These are phyloP conservation scores for Amanita molliuscula DNA, from an alignment of 768 basidiomycete genomes.

Conservation along the genomic window DNA sequence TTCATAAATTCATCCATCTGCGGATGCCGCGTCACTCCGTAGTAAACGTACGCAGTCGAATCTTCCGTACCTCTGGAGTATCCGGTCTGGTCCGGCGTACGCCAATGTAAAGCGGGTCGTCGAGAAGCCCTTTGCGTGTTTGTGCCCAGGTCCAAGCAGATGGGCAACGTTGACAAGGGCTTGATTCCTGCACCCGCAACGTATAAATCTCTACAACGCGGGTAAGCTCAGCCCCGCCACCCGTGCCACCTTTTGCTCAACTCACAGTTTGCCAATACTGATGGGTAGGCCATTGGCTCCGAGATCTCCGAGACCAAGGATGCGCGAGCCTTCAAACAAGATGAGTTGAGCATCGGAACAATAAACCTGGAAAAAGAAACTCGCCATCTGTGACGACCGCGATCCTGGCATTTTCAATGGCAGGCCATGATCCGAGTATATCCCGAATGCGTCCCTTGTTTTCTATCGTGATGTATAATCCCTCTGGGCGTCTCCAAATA, in stretches of 20 bases:
- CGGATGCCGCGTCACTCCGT: not conserved
- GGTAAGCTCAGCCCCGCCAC: not conserved
- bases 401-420: conserved; percentile 39
- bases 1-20: conserved; percentile 70
- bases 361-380: conserved; percentile 15
- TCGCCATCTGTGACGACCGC: conserved; percentile 71
- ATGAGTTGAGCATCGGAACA: conserved; percentile 3
- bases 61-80: conserved; percentile 26
- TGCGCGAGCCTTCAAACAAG: conserved; percentile 44
- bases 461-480: conserved; percentile 50
- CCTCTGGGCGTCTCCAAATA: conserved; percentile 56
- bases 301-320: conserved; percentile 54
- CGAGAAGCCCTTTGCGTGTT: conserved; percentile 53
- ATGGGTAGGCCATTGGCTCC: conserved; percentile 46
- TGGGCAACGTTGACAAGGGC: conserved; percentile 46
- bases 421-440: conserved; percentile 44
- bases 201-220: conserved; percentile 42
- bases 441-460: conserved; percentile 56
- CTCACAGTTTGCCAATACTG: conserved; percentile 63
- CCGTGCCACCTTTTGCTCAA: conserved; percentile 11
- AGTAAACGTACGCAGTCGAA: not conserved
- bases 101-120: conserved; percentile 72
- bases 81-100: conserved; percentile 44
- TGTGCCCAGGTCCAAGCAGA: conserved; percentile 68
- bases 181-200: conserved; percentile 61